Evolutionary conservation across 306 rosid genomes (phyloP), one percentile per base, ranked within the genome.

Genomic region (Dalbergia cochinchinensis): DNA sequence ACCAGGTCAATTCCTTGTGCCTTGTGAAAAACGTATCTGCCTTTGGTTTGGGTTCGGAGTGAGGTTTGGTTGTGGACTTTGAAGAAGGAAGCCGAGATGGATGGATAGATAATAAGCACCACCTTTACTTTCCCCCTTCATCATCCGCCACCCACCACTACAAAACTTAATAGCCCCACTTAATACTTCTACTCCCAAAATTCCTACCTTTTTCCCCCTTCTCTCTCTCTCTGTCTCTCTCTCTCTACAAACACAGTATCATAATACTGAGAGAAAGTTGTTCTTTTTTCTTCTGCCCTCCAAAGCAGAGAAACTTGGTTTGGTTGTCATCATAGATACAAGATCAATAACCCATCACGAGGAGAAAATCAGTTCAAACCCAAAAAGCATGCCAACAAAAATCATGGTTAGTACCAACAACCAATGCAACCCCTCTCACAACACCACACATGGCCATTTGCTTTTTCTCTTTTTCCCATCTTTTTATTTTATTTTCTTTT

Each of bases 21-120:
- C 41, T 61, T 79, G 69, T 69, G 71, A 18, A 18, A 79, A 76
- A 87, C 79, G 81, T 66, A 37, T 42, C 22, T 50, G 18, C 34
- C 1, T 47, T 45, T 50, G 73, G 88, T 58, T 82, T 37, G 20
- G 87, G 87, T 83, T 84, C 31, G 84, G 89, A 82, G 63, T 11
- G 65, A 83, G 86, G 84, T 41, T 84, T 79, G 86, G 86, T 53
- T 76, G 82, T 76, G 68, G 91, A 85, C 91, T 85, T 85, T 79
- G 76, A 58, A 85, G 66, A 77, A 71, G 54, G 71, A 58, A 63
- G 82, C 70, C 35, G 61, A 86, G 26, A 78, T 37, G 3, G 31
- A 26, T 26, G 2, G 31, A 37, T 37, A 37, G 41, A 37, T 37
- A 37, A 83, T 76, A 84, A 86, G 79, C 86, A 78, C 61, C 50